Evolutionary conservation across 176 grass and related monocot species (phyloP), one percentile per base, ranked within the genome.

Genomic region (Avena insularis): DNA sequence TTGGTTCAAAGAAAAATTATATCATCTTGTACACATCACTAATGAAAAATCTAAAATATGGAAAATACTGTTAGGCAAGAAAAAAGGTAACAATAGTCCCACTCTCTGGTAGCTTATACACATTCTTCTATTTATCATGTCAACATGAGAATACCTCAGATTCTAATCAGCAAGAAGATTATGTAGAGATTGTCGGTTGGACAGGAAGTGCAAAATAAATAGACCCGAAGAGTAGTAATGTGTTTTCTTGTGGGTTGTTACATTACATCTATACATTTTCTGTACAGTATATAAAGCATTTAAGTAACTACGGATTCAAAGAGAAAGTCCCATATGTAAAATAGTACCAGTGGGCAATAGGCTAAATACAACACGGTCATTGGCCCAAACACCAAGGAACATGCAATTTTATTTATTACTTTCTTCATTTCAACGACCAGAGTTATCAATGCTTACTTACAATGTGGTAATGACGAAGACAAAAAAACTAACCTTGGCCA

Each of bases 401-500:
- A 16, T 63, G 20, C 13, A 75, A 72, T 71, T 75, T 38, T 33
- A 78, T 27, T 61, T 80, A 57, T 57, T 38, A 36, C 35, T 84
- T 49, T 36, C 11, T 83, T 36, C 16, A 54, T 48, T 83, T 77
- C 16, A 83, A 70, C 23, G 78, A 67, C 2, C 2, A 86, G 40
- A 62, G 27, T 14, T 88, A 27, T 81, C 8, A 55, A 50, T 59
- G 40, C n/a, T 75, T 64, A 59, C 16, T 79, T 36, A 45, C 3
- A 84, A 54, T 33, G 12, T 17, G 25, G 46, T 56, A 80, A 87
- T 72, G 14, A 57, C 56, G 57, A 79, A 55, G 45, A 80, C 9
- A 72, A 79, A 5, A 80, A 71, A 55, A 88, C 89, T 74, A 50
- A 95, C 97, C 89, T 92, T 93, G 29, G 82, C 89, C 40, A 99